A percentile compares a stretch with the other conserved stretches of the same genome.
These are phyloP conservation scores for Candolleomyces efflorescens DNA, from an alignment of 768 basidiomycete genomes.

Conservation along the genomic window DNA sequence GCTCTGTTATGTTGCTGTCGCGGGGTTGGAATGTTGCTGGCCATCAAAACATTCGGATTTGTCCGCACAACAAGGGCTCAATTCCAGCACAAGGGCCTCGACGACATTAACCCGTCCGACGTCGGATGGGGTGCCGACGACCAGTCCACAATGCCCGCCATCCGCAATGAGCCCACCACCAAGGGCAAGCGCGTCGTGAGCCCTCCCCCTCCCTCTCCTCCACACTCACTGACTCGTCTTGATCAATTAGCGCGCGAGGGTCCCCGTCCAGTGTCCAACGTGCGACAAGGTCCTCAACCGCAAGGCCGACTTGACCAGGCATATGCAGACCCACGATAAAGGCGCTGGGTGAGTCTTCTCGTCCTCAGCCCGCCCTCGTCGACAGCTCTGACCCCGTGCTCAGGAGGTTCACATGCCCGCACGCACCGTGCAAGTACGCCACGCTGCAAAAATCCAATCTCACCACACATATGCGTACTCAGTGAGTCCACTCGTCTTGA, in stretches of 20 bases:
- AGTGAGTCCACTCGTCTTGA: neutral
- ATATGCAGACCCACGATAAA: neutral
- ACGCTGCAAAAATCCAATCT: slow-evolving; percentile 5
- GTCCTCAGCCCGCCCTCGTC: neutral
- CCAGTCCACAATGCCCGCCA: neutral
- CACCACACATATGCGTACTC: slow-evolving; percentile 1
- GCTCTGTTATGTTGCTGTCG: neutral
- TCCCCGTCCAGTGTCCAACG: neutral
- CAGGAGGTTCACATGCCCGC: neutral
- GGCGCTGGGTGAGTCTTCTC: neutral
- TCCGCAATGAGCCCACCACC: neutral
- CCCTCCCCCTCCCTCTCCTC: neutral
- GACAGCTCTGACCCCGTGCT: neutral
- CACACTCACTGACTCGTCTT: neutral
- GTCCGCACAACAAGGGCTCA: neutral
- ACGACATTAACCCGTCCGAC: neutral
- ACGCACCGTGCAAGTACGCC: neutral
- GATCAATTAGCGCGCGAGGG: neutral
- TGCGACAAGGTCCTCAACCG: slow-evolving; percentile 2
- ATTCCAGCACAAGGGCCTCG: neutral
- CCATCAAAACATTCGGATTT: neutral
- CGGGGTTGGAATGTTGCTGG: neutral
- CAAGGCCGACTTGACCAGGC: slow-evolving; percentile 4
- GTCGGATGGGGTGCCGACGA: neutral
- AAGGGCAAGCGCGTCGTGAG: slow-evolving; percentile 1